Evolutionary conservation across 768 basidiomycete genomes (phyloP), one percentile per base, ranked within the genome.

Genomic region (Amanita inopinata): DNA sequence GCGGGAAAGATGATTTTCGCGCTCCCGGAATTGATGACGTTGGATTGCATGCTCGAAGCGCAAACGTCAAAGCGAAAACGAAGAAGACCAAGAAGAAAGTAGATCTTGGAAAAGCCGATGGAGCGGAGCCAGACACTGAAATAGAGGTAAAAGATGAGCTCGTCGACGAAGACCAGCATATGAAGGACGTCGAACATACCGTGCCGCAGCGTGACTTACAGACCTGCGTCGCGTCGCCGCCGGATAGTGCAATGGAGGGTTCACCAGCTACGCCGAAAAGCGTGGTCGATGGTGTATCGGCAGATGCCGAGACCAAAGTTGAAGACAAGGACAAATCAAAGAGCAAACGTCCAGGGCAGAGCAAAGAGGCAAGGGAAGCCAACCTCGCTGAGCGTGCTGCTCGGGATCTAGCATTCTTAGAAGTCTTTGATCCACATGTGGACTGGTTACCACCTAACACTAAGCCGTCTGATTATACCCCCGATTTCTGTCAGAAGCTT

Each of bases 361-460:
- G 69, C 2, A 67, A 64, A 45, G 71, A 76, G 49, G 66, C 57
- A 20, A 74, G 63, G 45, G 66, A 69, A 48, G 67, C 78, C 9
- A 67, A 64, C 46, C 64, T 74, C 5, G 76, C 75, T 17, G 67
- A 65, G 36, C 63, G 66, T 32, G 64, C 63, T 43, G 61, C 62
- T 39, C 63, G 63, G 24, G 74, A 74, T 57, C 46, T 53, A 5
- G 62, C 62, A 0, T 96, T 91, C 56, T 64, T 90, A 19, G 65
- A 80, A 33, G 63, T 64, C 0, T 94, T 93, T 53, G 75, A 84
- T 40, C 84, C 86, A 0, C 66, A 69, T 31, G 64, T 65, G 5
- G 78, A 81, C 46, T 96, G 91, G 91, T 61, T 94, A 5, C 92
- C 92, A 5, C 65, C 71, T 1, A 74, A 75, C 40, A 93, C 88